A percentile compares a stretch with the other conserved stretches of the same genome.
phyloP scores from a whole-genome alignment of 2,329 filamentous ascomycete species.

The Ceratocystis variospora region DNA sequence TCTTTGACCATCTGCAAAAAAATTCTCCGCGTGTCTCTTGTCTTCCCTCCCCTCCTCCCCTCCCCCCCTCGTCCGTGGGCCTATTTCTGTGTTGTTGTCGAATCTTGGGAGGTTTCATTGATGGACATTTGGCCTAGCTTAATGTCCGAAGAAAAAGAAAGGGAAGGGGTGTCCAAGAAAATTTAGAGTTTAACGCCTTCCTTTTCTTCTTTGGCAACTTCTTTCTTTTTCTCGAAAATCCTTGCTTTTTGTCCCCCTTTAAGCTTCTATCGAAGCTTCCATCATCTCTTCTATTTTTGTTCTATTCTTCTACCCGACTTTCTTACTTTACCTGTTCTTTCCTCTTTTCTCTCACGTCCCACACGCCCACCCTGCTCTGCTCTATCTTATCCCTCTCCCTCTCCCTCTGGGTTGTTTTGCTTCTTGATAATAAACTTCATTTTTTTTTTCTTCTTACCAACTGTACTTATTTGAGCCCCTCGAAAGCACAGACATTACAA shows the following conservation, averaged over 20 bases:
- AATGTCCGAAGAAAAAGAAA: background rate
- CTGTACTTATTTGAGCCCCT: background rate
- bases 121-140: background rate
- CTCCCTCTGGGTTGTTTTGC: no score
- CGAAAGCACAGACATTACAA: background rate
- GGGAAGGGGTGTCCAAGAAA: no score
- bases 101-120: background rate
- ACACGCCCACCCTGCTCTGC: no score
- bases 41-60: background rate
- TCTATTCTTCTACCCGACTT: background rate
- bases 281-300: background rate
- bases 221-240: background rate
- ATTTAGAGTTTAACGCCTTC: background rate
- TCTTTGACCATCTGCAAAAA: background rate
- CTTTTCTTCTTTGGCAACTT: background rate
- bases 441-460: background rate
- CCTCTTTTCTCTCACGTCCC: background rate
- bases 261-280: background rate
- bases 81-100: background rate
- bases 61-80: background rate
- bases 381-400: no score
- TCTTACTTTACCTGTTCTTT: background rate
- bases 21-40: background rate
- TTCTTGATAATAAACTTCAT: no score
- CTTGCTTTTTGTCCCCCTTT: background rate